phyloP scores from a whole-genome alignment of 1,139 yeast genomes.

The Hyphopichia burtonii region DNA sequence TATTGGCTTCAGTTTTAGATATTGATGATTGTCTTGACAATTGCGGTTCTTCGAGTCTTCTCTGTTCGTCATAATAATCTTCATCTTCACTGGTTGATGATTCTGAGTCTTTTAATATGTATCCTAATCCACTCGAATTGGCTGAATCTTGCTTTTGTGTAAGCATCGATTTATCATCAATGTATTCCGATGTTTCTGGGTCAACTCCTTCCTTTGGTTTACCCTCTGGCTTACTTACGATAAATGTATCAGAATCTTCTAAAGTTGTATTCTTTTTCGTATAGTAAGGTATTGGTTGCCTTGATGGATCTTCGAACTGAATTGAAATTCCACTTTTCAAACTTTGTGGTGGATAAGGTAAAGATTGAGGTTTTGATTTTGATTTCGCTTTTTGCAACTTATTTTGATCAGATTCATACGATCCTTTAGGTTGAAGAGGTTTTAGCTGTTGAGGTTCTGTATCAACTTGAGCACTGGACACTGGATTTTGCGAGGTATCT shows the following conservation, averaged over 20 bases:
- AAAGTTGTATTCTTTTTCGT: neutral
- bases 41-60: neutral
- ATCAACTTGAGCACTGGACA: no score
- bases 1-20: neutral
- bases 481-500: no score
- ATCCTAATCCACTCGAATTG: neutral
- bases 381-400: neutral
- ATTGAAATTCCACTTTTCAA: neutral
- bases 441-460: neutral
- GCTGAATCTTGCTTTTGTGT: neutral
- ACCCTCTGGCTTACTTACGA: neutral
- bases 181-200: neutral
- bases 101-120: neutral
- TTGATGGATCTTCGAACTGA: conserved; percentile 2
- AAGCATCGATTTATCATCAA: neutral
- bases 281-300: neutral
- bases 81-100: conserved; percentile 3
- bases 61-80: conserved; percentile 6
- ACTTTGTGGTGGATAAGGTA: conserved; percentile 2
- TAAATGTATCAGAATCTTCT: no score
- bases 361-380: neutral
- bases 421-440: neutral
- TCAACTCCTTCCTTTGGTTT: neutral
- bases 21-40: neutral
- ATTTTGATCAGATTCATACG: neutral